phyloP scores from a whole-genome alignment of 1,284 basidiomycete genomes.

The Heimioporus retisporus region DNA sequence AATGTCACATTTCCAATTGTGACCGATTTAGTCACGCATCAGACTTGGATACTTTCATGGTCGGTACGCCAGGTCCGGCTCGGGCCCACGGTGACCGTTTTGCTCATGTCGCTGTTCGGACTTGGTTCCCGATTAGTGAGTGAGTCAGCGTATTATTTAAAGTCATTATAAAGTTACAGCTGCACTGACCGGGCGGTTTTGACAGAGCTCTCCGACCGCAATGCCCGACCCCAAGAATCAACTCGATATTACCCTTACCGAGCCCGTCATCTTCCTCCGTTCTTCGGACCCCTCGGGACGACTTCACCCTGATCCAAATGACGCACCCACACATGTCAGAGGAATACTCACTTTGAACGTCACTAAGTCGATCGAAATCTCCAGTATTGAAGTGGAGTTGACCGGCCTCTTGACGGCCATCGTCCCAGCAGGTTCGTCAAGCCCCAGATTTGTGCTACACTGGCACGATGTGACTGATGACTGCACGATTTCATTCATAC shows the following conservation, averaged over 20 bases:
- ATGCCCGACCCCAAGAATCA: constrained; percentile 47
- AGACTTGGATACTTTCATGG: no score
- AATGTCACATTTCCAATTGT: no score
- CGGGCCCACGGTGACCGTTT: no score
- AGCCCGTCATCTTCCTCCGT: constrained; percentile 87
- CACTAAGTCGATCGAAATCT: constrained; percentile 87
- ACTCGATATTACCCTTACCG: constrained; percentile 78
- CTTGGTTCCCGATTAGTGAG: no score
- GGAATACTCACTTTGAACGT: constrained; percentile 88
- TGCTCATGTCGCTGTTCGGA: no score
- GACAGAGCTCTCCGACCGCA: neutral
- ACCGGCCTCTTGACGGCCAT: constrained; percentile 70
- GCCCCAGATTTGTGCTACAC: neutral
- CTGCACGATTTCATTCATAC: no score
- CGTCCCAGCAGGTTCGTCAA: constrained; percentile 86
- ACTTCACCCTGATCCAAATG: constrained; percentile 30
- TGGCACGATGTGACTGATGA: neutral
- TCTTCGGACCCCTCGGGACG: constrained; percentile 50
- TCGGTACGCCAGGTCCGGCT: no score
- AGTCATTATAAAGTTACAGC: no score
- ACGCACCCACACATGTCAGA: constrained; percentile 81
- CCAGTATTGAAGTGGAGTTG: constrained; percentile 86
- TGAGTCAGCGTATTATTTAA: no score
- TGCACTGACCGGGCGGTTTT: neutral
- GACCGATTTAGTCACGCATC: no score